Conservation (phyloP, 202 grass and related monocot genomes). For the Musa balbisiana region DNA sequence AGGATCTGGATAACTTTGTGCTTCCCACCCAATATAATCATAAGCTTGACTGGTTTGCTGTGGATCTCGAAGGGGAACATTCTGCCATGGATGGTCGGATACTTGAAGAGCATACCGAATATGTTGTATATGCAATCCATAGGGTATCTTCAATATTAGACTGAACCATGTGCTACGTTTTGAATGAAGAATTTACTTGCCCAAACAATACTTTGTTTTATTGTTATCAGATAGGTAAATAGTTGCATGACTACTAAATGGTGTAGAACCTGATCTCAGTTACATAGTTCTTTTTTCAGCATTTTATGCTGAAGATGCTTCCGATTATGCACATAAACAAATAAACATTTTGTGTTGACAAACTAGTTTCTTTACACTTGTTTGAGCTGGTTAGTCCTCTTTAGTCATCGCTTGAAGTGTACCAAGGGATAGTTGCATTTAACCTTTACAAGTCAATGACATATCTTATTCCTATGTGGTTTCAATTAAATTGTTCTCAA, state of each 20-base stretch:
- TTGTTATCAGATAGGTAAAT: neutral
- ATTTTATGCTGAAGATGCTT: neutral
- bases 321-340: neutral
- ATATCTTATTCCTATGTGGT: neutral
- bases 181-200: neutral
- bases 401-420: neutral
- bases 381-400: neutral
- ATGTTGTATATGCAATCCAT: slow-evolving; percentile 90
- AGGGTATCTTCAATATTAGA: slow-evolving; percentile 38
- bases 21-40: slow-evolving; percentile 53
- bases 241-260: neutral
- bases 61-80: slow-evolving; percentile 96
- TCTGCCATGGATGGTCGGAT: slow-evolving; percentile 96
- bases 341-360: neutral
- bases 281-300: neutral
- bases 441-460: neutral
- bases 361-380: neutral
- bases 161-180: neutral
- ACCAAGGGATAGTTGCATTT: neutral
- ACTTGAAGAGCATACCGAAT: slow-evolving; percentile 92
- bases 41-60: slow-evolving; percentile 83
- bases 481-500: neutral
- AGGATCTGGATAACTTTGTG: slow-evolving; percentile 40
- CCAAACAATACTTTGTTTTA: neutral
- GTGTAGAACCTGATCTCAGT: neutral